These are phyloP conservation scores for Lolium rigidum DNA, from an alignment of 176 grass and related monocot genomes.

Conservation along the genomic window DNA sequence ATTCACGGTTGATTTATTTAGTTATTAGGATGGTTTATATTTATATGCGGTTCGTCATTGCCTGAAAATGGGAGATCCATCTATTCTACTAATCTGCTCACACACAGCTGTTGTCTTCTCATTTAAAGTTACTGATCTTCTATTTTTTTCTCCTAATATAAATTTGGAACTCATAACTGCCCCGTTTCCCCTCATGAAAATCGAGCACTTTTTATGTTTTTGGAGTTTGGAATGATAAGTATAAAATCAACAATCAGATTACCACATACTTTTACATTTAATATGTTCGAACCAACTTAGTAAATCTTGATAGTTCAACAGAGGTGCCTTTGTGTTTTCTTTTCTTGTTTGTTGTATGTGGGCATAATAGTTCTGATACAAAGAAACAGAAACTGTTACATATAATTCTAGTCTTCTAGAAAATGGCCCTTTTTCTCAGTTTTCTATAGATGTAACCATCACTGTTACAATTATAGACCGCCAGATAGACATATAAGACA, in stretches of 20 bases:
- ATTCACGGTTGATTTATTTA: constrained; percentile 2
- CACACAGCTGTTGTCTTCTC: neutral
- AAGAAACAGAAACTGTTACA: neutral
- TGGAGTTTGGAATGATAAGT: constrained; percentile 11
- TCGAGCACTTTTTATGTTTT: constrained; percentile 5
- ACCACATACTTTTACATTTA: neutral
- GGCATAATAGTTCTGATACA: neutral
- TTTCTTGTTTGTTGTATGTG: constrained; percentile 2
- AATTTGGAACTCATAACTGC: constrained; percentile 3
- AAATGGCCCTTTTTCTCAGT: neutral
- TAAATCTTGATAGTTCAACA: neutral
- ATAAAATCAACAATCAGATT: neutral
- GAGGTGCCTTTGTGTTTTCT: neutral
- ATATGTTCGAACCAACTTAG: constrained; percentile 5
- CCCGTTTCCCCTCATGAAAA: neutral
- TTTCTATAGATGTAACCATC: neutral
- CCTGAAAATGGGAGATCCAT: neutral
- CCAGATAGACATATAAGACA: neutral
- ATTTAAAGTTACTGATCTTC: neutral
- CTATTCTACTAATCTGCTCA: constrained; percentile 6
- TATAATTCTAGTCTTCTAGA: neutral
- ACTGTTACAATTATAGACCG: neutral
- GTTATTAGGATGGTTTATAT: constrained; percentile 27
- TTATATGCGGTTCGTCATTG: constrained; percentile 30
- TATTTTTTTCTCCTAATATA: neutral